Conservation (phyloP, 768 basidiomycete genomes). For the Sporobolomyces roseus region DNA sequence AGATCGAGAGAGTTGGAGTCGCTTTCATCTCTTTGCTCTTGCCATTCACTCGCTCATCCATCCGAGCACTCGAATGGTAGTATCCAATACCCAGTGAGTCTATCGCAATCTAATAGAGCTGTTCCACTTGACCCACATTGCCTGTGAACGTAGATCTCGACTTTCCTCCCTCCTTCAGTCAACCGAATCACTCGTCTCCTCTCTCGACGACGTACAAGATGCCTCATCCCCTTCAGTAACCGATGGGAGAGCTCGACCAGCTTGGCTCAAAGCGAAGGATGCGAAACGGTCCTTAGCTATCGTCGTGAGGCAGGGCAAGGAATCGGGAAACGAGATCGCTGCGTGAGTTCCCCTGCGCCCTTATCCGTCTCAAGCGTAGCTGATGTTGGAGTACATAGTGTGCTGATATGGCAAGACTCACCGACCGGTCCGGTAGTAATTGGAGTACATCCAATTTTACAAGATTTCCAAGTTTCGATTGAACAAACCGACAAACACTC, state of each 20-base stretch:
- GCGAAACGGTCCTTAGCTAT: background rate
- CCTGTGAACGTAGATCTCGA: too few relatives aligned
- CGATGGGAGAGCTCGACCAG: slow-evolving; percentile 4
- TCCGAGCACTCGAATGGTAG: too few relatives aligned
- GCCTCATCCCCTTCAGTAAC: background rate
- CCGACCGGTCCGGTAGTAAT: background rate
- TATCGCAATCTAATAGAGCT: too few relatives aligned
- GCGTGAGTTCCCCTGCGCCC: slow-evolving; percentile 7
- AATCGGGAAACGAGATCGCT: background rate
- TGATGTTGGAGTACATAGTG: too few relatives aligned
- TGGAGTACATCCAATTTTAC: background rate
- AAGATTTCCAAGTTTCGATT: background rate
- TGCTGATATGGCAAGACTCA: slow-evolving; percentile 7
- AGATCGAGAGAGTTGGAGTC: background rate
- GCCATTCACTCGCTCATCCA: too few relatives aligned
- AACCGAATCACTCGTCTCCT: background rate
- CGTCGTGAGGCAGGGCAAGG: background rate
- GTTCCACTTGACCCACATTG: too few relatives aligned
- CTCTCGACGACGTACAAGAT: slow-evolving; percentile 12
- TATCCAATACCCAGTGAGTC: too few relatives aligned
- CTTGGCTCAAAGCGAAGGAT: background rate
- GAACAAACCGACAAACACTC: slow-evolving; percentile 13
- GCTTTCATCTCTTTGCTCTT: background rate
- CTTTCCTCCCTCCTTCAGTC: background rate
- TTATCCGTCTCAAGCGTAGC: too few relatives aligned